phyloP scores from a whole-genome alignment of 768 basidiomycete genomes.

The Leccinum obscurum region DNA sequence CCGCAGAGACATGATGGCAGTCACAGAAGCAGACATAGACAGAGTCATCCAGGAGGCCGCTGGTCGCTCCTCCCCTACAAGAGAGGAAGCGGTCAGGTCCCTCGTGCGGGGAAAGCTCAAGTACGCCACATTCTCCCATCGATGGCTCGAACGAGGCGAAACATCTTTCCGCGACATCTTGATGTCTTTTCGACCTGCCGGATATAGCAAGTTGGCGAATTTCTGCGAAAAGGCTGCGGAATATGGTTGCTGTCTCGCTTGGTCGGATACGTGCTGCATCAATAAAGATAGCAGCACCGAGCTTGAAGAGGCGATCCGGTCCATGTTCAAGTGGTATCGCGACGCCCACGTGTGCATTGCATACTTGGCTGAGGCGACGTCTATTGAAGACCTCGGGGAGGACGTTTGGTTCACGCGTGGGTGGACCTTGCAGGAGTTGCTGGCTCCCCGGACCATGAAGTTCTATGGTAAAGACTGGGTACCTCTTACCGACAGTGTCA shows the following conservation, averaged over 20 bases:
- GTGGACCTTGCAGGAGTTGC: conserved; percentile 32
- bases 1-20: conserved; percentile 24
- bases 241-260: conserved; percentile 31
- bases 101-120: conserved; percentile 26
- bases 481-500: conserved; percentile 24
- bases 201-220: conserved; percentile 26
- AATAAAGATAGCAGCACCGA: conserved; percentile 37
- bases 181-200: conserved; percentile 30
- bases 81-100: conserved; percentile 28
- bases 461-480: conserved; percentile 31
- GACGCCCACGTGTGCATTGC: conserved; percentile 32
- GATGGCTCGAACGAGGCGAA: conserved; percentile 33
- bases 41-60: conserved; percentile 16
- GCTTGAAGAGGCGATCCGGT: conserved; percentile 36
- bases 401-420: conserved; percentile 35
- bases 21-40: conserved; percentile 29
- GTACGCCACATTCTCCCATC: conserved; percentile 31
- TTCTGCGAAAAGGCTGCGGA: conserved; percentile 30
- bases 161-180: conserved; percentile 30
- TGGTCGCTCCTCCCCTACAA: conserved; percentile 27
- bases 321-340: conserved; percentile 36
- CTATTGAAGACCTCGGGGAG: conserved; percentile 25
- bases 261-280: conserved; percentile 39
- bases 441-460: conserved; percentile 32
- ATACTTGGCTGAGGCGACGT: conserved; percentile 32